Evolutionary conservation across 371 early-diverging fungal species (phyloP).

Genomic region (Blakeslea trispora): DNA sequence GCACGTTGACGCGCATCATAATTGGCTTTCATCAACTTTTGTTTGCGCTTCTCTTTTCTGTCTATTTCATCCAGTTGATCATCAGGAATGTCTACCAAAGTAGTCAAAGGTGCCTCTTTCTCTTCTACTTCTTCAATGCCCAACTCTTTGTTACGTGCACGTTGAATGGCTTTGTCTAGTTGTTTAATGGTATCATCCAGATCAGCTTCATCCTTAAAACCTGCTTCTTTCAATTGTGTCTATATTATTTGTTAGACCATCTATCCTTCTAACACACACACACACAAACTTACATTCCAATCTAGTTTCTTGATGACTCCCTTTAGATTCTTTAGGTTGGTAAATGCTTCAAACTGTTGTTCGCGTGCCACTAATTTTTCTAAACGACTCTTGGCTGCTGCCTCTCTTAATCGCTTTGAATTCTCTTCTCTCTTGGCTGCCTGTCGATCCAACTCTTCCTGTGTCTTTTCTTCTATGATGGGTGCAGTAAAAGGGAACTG

Average conservation of each 20-base stretch:
- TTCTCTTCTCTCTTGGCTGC: slow-evolving; percentile 78
- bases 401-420: slow-evolving; percentile 72
- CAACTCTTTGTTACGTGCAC: slow-evolving; percentile 77
- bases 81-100: slow-evolving; percentile 80
- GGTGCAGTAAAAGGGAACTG: slow-evolving; percentile 76
- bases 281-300: slow-evolving; percentile 52
- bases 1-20: slow-evolving; percentile 81
- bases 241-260: no score
- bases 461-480: slow-evolving; percentile 73
- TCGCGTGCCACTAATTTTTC: slow-evolving; percentile 72
- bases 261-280: no score
- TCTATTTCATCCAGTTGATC: slow-evolving; percentile 75
- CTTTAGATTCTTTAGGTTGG: slow-evolving; percentile 55
- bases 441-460: slow-evolving; percentile 73
- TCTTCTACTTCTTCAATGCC: slow-evolving; percentile 81
- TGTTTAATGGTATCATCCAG: slow-evolving; percentile 73
- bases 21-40: slow-evolving; percentile 78
- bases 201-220: slow-evolving; percentile 74
- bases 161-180: slow-evolving; percentile 64
- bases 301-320: slow-evolving; percentile 51
- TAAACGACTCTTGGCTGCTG: slow-evolving; percentile 75
- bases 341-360: slow-evolving; percentile 61
- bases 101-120: slow-evolving; percentile 74
- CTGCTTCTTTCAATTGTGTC: slow-evolving; percentile 63
- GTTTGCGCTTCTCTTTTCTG: slow-evolving; percentile 84